Base-by-base conservation (phyloP, 305 asterid species). In the Fraxinus nigra region DNA sequence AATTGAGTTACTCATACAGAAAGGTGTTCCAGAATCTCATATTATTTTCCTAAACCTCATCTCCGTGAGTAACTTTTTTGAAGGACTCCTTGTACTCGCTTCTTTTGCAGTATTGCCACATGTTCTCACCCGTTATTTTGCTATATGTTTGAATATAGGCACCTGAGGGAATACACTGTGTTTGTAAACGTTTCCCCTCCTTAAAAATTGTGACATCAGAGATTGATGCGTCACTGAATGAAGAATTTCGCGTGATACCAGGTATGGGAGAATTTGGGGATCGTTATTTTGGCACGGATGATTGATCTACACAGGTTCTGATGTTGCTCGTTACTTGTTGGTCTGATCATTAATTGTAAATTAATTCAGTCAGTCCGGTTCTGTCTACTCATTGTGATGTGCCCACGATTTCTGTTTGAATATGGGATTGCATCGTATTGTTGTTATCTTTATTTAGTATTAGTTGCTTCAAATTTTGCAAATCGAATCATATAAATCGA, bases 251-350 rank as follows among this genome's bases (percentile, higher is more conserved):
- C 4, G 99, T 96, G 81, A 91, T 96, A 72, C 98, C 98, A 0
- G 98, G 99, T 33, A 38, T 94, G 95, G 99, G 99, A 40, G 98
- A 96, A 82, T 96, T 96, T 78, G 99, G 99, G 9, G 99, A 96
- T 83, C 95, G 99, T 59, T 96, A 96, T 85, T 96, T 96, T 76
- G 99, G 98, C 87, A 94, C 98, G 34, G 99, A 95, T 81, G 98
- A 96, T 85, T 92, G 90, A 90, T 80, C 78, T 22, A 32, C 69
- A 33, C 48, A 26, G 38, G 69, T 13, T 33, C 43, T 48, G 11
- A 32, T 59, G 34, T 20, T 24, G 9, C 72, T 2, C 10, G 22
- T 11, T 76, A 32, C 63, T 22, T 1, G 16, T 28, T 32, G 38
- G 33, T 37, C 80, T 28, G 26, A 14, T 48, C 24, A 14, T 48